phyloP scores from a whole-genome alignment of 352 stramenopile genomes.

The Phytopythium sindhum region DNA sequence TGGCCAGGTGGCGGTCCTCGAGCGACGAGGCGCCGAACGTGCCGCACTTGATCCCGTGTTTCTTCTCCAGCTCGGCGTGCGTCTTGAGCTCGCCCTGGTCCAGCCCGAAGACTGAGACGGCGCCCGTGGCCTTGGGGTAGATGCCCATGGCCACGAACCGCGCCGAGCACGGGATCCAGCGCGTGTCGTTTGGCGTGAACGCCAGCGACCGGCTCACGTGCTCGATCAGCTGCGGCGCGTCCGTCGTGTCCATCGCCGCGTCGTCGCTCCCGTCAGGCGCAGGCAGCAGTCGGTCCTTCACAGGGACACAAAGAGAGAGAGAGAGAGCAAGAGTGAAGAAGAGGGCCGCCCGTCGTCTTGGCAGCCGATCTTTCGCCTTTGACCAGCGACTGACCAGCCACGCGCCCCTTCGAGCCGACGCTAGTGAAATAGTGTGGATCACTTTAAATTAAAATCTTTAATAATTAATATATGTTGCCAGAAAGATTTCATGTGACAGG shows the following conservation, averaged over 20 bases:
- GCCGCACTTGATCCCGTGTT: constrained; percentile 93
- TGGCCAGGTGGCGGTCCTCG: constrained; percentile 86
- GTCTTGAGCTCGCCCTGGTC: constrained; percentile 84
- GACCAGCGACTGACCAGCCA: background rate
- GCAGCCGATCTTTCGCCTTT: background rate
- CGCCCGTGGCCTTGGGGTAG: constrained; percentile 90
- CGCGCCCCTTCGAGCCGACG: constrained; percentile 7
- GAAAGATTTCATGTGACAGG: too few species aligned
- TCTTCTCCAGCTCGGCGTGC: constrained; percentile 67
- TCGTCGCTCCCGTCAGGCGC: background rate
- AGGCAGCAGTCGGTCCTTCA: too few species aligned
- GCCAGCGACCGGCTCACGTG: constrained; percentile 90
- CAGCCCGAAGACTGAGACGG: constrained; percentile 90
- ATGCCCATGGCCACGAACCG: constrained; percentile 93
- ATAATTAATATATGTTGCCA: too few species aligned
- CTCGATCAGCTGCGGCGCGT: constrained; percentile 97
- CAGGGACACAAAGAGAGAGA: background rate
- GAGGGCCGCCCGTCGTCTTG: background rate
- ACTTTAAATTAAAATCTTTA: background rate
- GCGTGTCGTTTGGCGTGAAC: constrained; percentile 94
- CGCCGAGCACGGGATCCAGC: constrained; percentile 94
- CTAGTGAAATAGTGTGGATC: background rate
- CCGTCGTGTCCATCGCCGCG: constrained; percentile 90
- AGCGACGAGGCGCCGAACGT: constrained; percentile 94
- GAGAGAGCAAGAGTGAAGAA: background rate